These are phyloP conservation scores for Iberis pinnata DNA, from an alignment of 345 rosid species.

Conservation along the genomic window DNA sequence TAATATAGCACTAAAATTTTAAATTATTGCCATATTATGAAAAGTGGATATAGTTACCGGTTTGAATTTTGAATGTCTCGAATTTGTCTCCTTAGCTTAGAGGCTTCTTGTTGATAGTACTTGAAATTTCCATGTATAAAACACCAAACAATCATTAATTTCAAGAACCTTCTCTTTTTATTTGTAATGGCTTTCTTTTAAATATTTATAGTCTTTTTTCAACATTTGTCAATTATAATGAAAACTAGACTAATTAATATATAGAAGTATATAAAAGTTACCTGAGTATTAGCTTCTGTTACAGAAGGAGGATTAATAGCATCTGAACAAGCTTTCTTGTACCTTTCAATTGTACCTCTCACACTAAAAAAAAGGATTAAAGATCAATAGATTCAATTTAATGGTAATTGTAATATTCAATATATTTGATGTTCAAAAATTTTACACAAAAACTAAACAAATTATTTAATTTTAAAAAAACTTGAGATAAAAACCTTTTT, in stretches of 20 bases:
- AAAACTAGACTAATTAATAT: too few relatives aligned
- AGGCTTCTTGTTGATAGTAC: constrained; percentile 93
- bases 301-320: constrained; percentile 57
- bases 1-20: too few relatives aligned
- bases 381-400: constrained; percentile 2
- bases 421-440: too few relatives aligned
- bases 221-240: too few relatives aligned
- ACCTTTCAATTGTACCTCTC: constrained; percentile 76
- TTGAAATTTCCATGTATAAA: constrained; percentile 21
- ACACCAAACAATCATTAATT: constrained; percentile 19
- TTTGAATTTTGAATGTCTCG: constrained; percentile 65
- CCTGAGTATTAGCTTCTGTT: constrained; percentile 90
- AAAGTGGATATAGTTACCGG: too few relatives aligned
- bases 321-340: constrained; percentile 68
- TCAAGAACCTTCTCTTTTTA: not conserved
- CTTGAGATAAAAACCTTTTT: too few relatives aligned
- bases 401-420: too few relatives aligned
- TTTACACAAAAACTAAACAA: too few relatives aligned
- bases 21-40: too few relatives aligned
- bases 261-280: not conserved
- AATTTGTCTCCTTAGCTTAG: constrained; percentile 75
- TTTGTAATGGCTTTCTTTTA: too few relatives aligned
- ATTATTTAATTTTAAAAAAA: too few relatives aligned
- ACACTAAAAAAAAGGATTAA: constrained; percentile 37
- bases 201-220: too few relatives aligned